Percentiles rank a stretch among this genome's conserved stretches.
Evolutionary conservation across 345 rosid genomes (phyloP).

Genomic region (Gossypium anomalum): DNA sequence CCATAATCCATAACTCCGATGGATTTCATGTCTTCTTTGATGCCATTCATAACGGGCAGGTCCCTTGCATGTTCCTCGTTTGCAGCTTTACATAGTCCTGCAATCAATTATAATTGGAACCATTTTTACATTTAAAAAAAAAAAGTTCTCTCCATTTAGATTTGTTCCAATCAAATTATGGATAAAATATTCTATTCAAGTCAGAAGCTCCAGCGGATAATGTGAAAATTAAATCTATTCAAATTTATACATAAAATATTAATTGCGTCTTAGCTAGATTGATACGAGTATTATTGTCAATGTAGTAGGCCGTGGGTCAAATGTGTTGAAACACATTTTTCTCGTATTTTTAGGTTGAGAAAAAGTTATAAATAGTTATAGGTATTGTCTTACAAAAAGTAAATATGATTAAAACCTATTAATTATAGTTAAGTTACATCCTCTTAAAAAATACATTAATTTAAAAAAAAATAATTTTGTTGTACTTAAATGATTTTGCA

Average conservation of each 20-base stretch:
- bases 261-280: fast-evolving
- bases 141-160: too few relatives aligned
- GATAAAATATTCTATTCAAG: too few relatives aligned
- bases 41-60: conserved; percentile 68
- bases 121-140: too few relatives aligned
- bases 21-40: conserved; percentile 66
- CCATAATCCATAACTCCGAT: conserved; percentile 51
- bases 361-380: fast-evolving
- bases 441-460: too few relatives aligned
- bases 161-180: too few relatives aligned
- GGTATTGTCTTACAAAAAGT: fast-evolving
- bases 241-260: too few relatives aligned
- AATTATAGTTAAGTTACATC: too few relatives aligned
- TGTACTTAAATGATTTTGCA: too few relatives aligned
- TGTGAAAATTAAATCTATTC: too few relatives aligned
- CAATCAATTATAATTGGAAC: background rate
- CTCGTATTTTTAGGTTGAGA: fast-evolving
- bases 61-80: conserved; percentile 64
- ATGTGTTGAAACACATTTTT: fast-evolving
- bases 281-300: fast-evolving
- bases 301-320: fast-evolving
- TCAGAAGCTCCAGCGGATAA: too few relatives aligned
- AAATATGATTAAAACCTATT: too few relatives aligned
- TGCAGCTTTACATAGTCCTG: conserved; percentile 63
- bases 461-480: too few relatives aligned